Conservation (phyloP, 371 early-diverging fungal genomes). For the Blakeslea trispora region DNA sequence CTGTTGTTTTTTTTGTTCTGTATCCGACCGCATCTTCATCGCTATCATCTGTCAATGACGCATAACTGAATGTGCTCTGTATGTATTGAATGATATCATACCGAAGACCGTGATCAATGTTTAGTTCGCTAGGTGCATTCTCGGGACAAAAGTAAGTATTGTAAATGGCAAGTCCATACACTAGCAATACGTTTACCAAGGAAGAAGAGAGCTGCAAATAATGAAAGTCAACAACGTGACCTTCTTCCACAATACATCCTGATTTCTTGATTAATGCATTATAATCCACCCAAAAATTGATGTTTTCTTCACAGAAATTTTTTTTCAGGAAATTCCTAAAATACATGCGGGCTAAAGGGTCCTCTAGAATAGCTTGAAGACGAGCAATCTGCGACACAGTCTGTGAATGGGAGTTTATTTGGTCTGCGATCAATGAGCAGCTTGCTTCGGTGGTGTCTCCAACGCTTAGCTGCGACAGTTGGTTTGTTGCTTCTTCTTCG, state of each 20-base stretch:
- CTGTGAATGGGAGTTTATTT: conserved; percentile 1
- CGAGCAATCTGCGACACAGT: conserved; percentile 20
- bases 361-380: conserved; percentile 60
- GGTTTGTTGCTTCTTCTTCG: too few relatives aligned
- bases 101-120: conserved; percentile 52
- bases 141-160: conserved; percentile 56
- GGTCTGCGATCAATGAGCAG: conserved; percentile 5
- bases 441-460: neutral
- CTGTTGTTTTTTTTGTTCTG: neutral
- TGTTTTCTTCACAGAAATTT: conserved; percentile 67
- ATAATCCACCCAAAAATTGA: conserved; percentile 61
- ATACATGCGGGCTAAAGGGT: conserved; percentile 51
- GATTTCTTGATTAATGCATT: conserved; percentile 31
- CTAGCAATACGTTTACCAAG: conserved; percentile 25
- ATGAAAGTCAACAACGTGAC: neutral
- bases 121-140: conserved; percentile 54
- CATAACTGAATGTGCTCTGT: conserved; percentile 16
- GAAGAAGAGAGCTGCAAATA: neutral
- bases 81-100: conserved; percentile 42
- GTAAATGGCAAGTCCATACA: conserved; percentile 56
- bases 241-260: conserved; percentile 12
- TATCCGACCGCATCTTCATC: neutral
- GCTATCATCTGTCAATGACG: neutral
- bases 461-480: too few relatives aligned
- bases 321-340: conserved; percentile 64